Base-by-base conservation (phyloP, 2,329 filamentous ascomycete genomes). In the Xylariaceae sp. region DNA sequence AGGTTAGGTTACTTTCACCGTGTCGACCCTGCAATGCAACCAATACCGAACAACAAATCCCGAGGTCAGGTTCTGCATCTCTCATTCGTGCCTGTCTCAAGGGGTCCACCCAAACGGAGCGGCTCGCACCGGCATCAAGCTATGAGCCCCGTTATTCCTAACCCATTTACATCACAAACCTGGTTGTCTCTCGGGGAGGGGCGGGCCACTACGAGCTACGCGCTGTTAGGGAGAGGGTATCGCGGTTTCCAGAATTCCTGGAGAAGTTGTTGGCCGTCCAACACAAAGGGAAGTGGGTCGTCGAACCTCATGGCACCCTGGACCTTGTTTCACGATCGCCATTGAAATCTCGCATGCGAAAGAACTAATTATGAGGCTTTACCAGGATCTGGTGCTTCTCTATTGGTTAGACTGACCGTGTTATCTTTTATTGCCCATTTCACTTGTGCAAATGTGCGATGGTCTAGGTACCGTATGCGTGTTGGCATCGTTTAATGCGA, bases 21-120 rank as follows among this genome's bases (percentile, higher is more conserved):
- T 49, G 49, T 51, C 39, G 32, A 47, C 36, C 52, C 54, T 61
- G 57, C 59, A 58, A 54, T 59, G 59, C 54, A 55, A 60, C 59
- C 32, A 37, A 37, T 18, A 47, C 46, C 49, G 46, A 50, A 48
- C 39, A 58, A 41, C 59, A 61, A 61, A 61, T 53, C 59, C 59
- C 59, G 59, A 61, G 34, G 34, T 30, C 36, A 21, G 43, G 40
- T 47, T 59, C 59, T 53, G 59, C 59, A 54, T 56, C 51, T 37
- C n/a, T 37, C 36, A 37, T 37, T 37, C n/a, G n/a, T 16, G 49
- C 45, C 52, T 40, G 51, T 55, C 39, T 36, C 29, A 21, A 34
- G 32, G 50, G 57, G 42, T 30, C 51, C 57, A 57, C 50, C 19
- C 32, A 42, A 37, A 40, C 18, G 43, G n/a, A 42, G 40, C 48